phyloP scores from a whole-genome alignment of 1,284 basidiomycete genomes.

The Puccinia coronata region DNA sequence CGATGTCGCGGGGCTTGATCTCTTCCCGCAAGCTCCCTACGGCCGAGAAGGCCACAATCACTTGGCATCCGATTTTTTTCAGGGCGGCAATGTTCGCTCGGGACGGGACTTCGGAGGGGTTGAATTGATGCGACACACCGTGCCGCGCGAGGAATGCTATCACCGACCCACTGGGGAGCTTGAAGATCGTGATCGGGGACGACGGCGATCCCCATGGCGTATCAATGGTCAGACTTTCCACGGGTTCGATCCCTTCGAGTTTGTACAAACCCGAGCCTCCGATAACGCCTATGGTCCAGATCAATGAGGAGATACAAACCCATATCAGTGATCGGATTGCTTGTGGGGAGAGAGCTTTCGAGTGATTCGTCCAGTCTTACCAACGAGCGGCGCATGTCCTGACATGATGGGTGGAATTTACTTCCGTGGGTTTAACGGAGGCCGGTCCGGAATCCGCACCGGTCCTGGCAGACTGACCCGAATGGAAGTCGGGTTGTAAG shows the following conservation, averaged over 20 bases:
- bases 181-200: slow-evolving; percentile 83
- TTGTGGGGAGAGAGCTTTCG: not conserved
- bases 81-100: slow-evolving; percentile 94
- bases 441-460: too few species aligned
- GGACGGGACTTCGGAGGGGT: slow-evolving; percentile 75
- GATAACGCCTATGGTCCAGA: slow-evolving; percentile 52
- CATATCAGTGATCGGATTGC: not conserved
- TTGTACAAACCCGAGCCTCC: slow-evolving; percentile 67
- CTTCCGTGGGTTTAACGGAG: too few species aligned
- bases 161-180: slow-evolving; percentile 73
- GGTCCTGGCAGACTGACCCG: too few species aligned
- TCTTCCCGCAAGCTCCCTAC: slow-evolving; percentile 96
- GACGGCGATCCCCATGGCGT: slow-evolving; percentile 91
- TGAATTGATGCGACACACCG: slow-evolving; percentile 71
- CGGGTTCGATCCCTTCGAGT: slow-evolving; percentile 78
- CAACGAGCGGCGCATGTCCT: slow-evolving; percentile 13
- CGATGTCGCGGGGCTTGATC: slow-evolving; percentile 73
- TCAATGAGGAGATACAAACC: not conserved
- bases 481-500: too few species aligned
- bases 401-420: not conserved
- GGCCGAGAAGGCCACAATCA: slow-evolving; percentile 89
- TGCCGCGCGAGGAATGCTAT: slow-evolving; percentile 93
- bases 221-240: slow-evolving; percentile 65
- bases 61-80: slow-evolving; percentile 84
- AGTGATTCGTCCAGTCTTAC: not conserved